These are phyloP conservation scores for Solanum pinnatisectum DNA, from an alignment of 257 asterid genomes.

Conservation along the genomic window DNA sequence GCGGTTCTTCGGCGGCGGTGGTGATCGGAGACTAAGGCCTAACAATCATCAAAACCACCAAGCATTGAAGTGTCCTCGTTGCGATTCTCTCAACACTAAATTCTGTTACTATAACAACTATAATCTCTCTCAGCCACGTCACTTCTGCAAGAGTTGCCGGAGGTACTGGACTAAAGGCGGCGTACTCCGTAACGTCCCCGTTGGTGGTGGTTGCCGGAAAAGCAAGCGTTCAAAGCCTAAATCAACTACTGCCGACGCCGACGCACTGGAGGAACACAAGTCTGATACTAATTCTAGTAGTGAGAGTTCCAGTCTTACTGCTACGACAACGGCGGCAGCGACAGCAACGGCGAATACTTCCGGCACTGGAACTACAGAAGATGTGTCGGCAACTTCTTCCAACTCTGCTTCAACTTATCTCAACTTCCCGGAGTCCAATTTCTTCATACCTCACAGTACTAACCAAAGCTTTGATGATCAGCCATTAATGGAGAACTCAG, in stretches of 20 bases:
- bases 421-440: constrained; percentile 28
- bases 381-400: constrained; percentile 28
- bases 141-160: constrained; percentile 85
- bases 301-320: constrained; percentile 69
- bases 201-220: constrained; percentile 95
- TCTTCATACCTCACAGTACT: constrained; percentile 12
- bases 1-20: constrained; percentile 30
- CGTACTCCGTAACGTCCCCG: constrained; percentile 85
- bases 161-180: constrained; percentile 98
- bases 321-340: constrained; percentile 17
- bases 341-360: background rate
- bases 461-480: constrained; percentile 20
- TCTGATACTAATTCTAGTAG: constrained; percentile 54
- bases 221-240: constrained; percentile 52
- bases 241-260: constrained; percentile 1
- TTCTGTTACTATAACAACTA: constrained; percentile 87
- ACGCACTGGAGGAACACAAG: constrained; percentile 12
- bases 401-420: constrained; percentile 16
- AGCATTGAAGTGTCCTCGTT: constrained; percentile 78
- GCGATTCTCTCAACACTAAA: constrained; percentile 77
- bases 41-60: constrained; percentile 33
- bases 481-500: constrained; percentile 17
- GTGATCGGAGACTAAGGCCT: constrained; percentile 51
- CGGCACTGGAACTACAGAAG: constrained; percentile 21
- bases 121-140: constrained; percentile 87